Evolutionary conservation across 75 land plant species (phyloP).

Genomic region (Pinus tabuliformis): DNA sequence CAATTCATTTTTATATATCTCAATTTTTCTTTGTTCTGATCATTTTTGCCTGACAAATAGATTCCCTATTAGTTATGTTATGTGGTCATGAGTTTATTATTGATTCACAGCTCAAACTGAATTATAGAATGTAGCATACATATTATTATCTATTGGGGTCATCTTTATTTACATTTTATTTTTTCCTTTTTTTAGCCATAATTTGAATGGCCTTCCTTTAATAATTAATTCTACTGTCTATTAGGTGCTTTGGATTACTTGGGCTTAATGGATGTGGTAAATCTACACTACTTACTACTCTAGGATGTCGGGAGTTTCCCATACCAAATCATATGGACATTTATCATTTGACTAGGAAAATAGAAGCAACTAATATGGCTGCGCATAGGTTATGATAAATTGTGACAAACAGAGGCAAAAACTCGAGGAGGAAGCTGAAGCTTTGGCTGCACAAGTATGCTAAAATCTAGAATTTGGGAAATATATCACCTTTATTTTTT

Average conservation of each 20-base stretch:
- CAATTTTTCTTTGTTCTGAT: too few species aligned
- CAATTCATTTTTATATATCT: too few species aligned
- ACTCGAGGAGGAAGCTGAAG: too few species aligned
- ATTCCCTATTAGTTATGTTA: background rate
- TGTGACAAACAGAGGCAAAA: too few species aligned
- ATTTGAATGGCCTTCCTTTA: background rate
- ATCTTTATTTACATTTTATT: background rate
- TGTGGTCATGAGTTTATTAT: slow-evolving; percentile 94
- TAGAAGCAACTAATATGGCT: slow-evolving; percentile 89
- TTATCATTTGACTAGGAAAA: slow-evolving; percentile 44
- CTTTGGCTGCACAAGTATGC: too few species aligned
- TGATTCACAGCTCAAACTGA: slow-evolving; percentile 83
- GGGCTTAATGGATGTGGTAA: too few species aligned
- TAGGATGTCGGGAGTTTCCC: slow-evolving; percentile 77
- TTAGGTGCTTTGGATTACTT: slow-evolving; percentile 50
- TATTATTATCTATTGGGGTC: background rate
- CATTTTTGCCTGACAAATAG: too few species aligned
- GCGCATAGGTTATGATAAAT: slow-evolving; percentile 20
- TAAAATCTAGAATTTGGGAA: too few species aligned
- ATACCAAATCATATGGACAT: slow-evolving; percentile 61
- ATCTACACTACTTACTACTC: slow-evolving; percentile 59
- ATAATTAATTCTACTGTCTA: slow-evolving; percentile 1
- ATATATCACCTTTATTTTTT: too few species aligned
- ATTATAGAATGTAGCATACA: slow-evolving; percentile 78
- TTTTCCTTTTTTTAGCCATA: too few species aligned